These are phyloP conservation scores for Juglanconis juglandina DNA, from an alignment of 2,329 filamentous ascomycete species.

Conservation along the genomic window DNA sequence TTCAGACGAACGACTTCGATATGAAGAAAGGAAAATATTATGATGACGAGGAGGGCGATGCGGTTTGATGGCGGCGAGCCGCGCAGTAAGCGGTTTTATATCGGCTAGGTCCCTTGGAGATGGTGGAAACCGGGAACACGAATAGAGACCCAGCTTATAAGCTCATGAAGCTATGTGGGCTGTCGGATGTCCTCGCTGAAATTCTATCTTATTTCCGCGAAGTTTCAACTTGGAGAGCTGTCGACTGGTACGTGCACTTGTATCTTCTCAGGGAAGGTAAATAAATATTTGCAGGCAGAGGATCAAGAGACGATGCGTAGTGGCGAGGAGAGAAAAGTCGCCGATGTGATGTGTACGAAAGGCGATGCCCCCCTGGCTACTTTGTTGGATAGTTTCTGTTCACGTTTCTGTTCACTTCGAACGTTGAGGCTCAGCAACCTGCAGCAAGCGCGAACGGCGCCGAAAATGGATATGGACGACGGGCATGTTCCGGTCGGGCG, in stretches of 20 bases:
- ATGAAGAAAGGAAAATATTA: neutral
- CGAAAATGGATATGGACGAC: neutral
- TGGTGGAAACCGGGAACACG: neutral
- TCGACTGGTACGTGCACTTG: too few relatives aligned
- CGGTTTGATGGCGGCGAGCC: neutral
- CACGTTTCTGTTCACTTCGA: too few relatives aligned
- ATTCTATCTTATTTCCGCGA: slow-evolving; percentile 17
- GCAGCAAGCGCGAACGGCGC: neutral
- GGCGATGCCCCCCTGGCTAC: too few relatives aligned
- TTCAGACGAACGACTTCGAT: neutral
- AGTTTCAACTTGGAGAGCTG: neutral
- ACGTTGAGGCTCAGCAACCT: neutral
- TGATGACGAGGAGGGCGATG: neutral
- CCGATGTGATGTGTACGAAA: too few relatives aligned
- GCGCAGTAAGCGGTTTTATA: slow-evolving; percentile 4
- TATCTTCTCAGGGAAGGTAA: too few relatives aligned
- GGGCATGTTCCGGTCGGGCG: neutral
- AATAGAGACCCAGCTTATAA: slow-evolving; percentile 14
- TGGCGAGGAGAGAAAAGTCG: too few relatives aligned
- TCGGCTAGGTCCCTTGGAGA: neutral
- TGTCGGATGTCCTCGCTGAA: slow-evolving; percentile 21
- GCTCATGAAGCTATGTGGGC: slow-evolving; percentile 14
- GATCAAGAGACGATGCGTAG: neutral
- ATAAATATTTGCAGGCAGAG: too few relatives aligned
- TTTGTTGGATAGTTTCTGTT: too few relatives aligned